phyloP scores from a whole-genome alignment of 352 stramenopile genomes.

The Globisporangium solare region DNA sequence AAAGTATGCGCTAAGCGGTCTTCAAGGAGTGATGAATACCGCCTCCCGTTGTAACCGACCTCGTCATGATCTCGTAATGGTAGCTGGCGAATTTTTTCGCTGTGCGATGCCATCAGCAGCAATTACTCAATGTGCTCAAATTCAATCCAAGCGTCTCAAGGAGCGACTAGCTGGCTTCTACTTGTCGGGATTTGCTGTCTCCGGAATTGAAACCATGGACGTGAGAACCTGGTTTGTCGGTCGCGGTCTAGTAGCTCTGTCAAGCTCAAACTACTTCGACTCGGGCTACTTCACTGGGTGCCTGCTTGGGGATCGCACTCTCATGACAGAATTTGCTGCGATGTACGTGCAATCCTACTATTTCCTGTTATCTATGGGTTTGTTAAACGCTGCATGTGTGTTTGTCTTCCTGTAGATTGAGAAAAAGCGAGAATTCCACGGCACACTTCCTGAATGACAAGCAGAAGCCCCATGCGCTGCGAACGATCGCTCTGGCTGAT shows the following conservation, averaged over 20 bases:
- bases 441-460: slow-evolving; percentile 3
- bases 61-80: not conserved
- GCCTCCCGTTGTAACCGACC: not conserved
- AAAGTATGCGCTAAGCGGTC: not conserved
- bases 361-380: not conserved
- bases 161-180: slow-evolving; percentile 29
- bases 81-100: slow-evolving; percentile 31
- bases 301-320: slow-evolving; percentile 11
- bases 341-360: slow-evolving; percentile 14
- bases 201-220: slow-evolving; percentile 14
- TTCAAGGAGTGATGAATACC: not conserved
- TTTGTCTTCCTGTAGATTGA: slow-evolving; percentile 4
- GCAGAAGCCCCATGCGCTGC: slow-evolving; percentile 7
- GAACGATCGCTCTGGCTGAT: slow-evolving; percentile 13
- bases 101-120: slow-evolving; percentile 15
- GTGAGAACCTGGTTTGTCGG: slow-evolving; percentile 35
- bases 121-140: slow-evolving; percentile 23
- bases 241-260: slow-evolving; percentile 24
- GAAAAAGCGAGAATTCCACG: slow-evolving; percentile 6
- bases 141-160: slow-evolving; percentile 29
- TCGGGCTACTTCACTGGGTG: slow-evolving; percentile 15
- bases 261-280: slow-evolving; percentile 15
- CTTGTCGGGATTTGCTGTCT: slow-evolving; percentile 22
- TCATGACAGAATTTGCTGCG: slow-evolving; percentile 11
- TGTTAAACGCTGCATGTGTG: slow-evolving; percentile 2